Conservation (phyloP, 2,329 filamentous ascomycete genomes). For the Xylaria sp. region DNA sequence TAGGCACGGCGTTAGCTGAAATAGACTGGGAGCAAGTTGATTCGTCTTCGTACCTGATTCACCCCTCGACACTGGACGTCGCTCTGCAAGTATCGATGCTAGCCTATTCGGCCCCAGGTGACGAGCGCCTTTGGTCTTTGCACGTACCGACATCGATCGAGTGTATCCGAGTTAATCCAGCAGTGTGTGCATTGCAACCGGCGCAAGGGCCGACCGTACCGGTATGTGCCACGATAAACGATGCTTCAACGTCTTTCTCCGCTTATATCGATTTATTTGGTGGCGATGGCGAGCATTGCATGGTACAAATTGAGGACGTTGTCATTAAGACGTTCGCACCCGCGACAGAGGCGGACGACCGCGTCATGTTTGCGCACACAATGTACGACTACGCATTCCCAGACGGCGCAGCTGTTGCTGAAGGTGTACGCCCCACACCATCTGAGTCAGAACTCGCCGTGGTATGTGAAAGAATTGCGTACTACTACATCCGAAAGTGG, state of each 20-base stretch:
- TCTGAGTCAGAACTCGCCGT: constrained; percentile 20
- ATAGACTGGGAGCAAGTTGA: too few species aligned
- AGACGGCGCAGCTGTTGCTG: not conserved
- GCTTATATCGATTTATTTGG: constrained; percentile 18
- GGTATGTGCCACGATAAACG: not conserved
- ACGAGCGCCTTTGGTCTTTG: constrained; percentile 29
- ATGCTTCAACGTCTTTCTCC: not conserved
- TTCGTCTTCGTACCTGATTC: too few species aligned
- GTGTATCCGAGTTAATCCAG: constrained; percentile 16
- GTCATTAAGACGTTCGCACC: constrained; percentile 20
- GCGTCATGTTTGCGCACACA: constrained; percentile 1
- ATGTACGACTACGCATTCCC: not conserved
- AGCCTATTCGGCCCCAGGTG: constrained; percentile 24
- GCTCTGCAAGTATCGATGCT: constrained; percentile 27
- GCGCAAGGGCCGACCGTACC: not conserved
- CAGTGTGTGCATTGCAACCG: not conserved
- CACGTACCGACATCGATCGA: constrained; percentile 28
- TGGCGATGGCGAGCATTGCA: constrained; percentile 12
- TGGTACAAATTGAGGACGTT: constrained; percentile 31
- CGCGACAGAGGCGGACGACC: constrained; percentile 6
- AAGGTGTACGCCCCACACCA: not conserved
- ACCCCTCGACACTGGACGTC: constrained; percentile 27
- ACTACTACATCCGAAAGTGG: constrained; percentile 35
- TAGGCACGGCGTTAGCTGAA: too few species aligned
- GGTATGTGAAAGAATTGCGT: not conserved